A percentile compares a stretch with the other conserved stretches of the same genome.
phyloP scores from a whole-genome alignment of 331 rosid species.

The Malus hybrid region DNA sequence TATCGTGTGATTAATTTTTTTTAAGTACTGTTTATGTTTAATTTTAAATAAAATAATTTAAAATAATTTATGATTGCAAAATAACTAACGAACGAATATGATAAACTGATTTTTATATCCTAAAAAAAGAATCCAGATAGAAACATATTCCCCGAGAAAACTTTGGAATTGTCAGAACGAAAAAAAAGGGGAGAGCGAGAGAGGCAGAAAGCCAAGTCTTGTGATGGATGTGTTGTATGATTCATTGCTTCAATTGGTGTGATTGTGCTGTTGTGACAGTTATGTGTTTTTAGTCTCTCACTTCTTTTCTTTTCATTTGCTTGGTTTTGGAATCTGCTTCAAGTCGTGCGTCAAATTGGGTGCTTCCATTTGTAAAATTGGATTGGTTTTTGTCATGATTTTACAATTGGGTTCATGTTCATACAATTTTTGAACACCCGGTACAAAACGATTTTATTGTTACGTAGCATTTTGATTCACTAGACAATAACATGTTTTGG shows the following conservation, averaged over 20 bases:
- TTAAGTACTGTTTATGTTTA: too few relatives aligned
- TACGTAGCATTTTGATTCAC: too few relatives aligned
- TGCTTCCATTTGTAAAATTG: neutral
- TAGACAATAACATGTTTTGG: too few relatives aligned
- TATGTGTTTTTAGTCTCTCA: neutral
- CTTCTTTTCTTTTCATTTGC: neutral
- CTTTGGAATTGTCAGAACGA: neutral
- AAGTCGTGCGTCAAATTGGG: neutral
- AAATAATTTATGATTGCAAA: too few relatives aligned
- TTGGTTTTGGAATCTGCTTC: neutral
- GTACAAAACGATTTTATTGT: too few relatives aligned
- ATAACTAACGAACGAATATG: too few relatives aligned
- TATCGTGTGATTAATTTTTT: too few relatives aligned
- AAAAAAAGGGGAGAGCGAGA: neutral
- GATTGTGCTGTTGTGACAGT: slow-evolving; percentile 1
- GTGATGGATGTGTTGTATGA: neutral
- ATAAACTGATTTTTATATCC: too few relatives aligned
- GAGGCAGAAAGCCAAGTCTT: neutral
- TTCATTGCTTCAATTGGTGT: neutral
- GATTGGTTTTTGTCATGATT: neutral
- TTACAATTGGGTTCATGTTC: neutral
- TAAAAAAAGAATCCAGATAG: too few relatives aligned
- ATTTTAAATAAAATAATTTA: too few relatives aligned
- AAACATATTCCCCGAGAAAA: too few relatives aligned
- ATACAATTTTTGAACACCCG: too few relatives aligned